Percentiles rank a stretch among this genome's conserved stretches.
phyloP scores from a whole-genome alignment of 176 grass and related monocot genomes.

The Oryza glumipatula region DNA sequence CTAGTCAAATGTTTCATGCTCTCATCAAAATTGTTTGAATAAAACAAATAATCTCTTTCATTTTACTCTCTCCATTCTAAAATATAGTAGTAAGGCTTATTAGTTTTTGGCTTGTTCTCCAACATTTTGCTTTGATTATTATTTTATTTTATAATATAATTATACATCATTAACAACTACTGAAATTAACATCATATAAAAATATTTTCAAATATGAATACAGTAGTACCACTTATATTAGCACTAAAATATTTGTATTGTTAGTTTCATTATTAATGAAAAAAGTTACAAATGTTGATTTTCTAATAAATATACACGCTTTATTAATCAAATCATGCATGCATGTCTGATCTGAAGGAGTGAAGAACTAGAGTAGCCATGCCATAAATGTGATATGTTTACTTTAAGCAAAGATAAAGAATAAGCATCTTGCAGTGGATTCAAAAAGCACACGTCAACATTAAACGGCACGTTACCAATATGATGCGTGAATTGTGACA shows the following conservation, averaged over 20 bases:
- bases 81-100: too few species aligned
- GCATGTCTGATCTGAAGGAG: neutral
- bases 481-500: conserved; percentile 27
- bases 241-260: too few species aligned
- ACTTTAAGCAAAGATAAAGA: conserved; percentile 1
- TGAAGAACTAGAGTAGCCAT: neutral
- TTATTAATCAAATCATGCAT: neutral
- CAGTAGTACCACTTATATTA: too few species aligned
- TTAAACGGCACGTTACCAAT: conserved; percentile 16
- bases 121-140: too few species aligned
- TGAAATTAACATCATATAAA: too few species aligned
- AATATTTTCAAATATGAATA: too few species aligned
- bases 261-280: too few species aligned
- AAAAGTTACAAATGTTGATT: too few species aligned
- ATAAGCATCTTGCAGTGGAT: neutral
- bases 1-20: conserved; percentile 17
- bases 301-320: too few species aligned
- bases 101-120: too few species aligned
- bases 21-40: conserved; percentile 31
- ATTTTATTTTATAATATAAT: too few species aligned
- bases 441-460: conserved; percentile 2
- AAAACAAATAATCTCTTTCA: conserved; percentile 16
- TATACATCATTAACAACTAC: too few species aligned
- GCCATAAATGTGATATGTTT: neutral
- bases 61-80: neutral